phyloP scores from a whole-genome alignment of 208 protist species.

The Entamoeba histolytica region DNA sequence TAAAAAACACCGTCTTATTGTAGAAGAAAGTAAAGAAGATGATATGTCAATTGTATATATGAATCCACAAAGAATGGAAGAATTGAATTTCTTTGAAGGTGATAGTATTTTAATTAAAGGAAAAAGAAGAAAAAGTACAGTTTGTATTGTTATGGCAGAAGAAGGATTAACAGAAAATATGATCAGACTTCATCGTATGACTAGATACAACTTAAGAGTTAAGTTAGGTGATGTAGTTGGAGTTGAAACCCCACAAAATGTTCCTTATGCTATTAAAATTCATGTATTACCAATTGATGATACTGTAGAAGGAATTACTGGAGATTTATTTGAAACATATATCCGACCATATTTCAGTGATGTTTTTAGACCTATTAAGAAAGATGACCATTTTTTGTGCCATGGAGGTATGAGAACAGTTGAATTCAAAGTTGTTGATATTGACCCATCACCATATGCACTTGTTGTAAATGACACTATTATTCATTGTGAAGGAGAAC shows the following conservation, averaged over 20 bases:
- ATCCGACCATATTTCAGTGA: constrained; percentile 98
- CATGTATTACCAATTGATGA: constrained; percentile 96
- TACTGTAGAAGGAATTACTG: constrained; percentile 88
- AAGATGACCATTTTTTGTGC: constrained; percentile 82
- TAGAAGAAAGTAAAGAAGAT: background rate
- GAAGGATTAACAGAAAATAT: constrained; percentile 62
- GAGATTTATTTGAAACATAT: constrained; percentile 95
- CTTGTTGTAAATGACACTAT: constrained; percentile 88
- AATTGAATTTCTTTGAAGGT: constrained; percentile 82
- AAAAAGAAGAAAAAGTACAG: constrained; percentile 68
- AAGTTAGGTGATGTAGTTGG: constrained; percentile 83
- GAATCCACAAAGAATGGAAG: constrained; percentile 64
- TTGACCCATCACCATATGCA: constrained; percentile 80
- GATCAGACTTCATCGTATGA: constrained; percentile 92
- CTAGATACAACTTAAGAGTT: constrained; percentile 88
- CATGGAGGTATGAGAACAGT: constrained; percentile 85
- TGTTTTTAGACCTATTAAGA: constrained; percentile 89
- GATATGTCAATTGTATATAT: background rate
- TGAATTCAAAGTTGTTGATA: constrained; percentile 99
- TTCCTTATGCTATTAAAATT: constrained; percentile 87
- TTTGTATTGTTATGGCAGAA: constrained; percentile 80
- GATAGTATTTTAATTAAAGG: constrained; percentile 77
- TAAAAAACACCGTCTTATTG: background rate
- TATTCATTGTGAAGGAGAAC: constrained; percentile 97
- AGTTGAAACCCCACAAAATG: constrained; percentile 62